Conservation (phyloP, 768 basidiomycete species). For the Imleria badia region DNA sequence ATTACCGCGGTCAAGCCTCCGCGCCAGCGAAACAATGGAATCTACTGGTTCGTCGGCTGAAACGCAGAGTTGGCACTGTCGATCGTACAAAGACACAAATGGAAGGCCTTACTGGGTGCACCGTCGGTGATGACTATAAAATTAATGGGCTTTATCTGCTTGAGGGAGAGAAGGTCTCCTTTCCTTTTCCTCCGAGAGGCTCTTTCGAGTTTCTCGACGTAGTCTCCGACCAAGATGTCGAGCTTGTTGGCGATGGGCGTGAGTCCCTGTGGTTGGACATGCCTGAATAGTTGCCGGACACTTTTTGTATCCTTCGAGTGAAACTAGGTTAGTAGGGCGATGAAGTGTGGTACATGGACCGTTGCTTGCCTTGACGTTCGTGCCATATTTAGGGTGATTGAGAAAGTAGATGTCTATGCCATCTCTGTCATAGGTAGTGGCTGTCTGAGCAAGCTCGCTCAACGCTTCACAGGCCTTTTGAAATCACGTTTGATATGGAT, state of each 20-base stretch:
- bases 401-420: conserved; percentile 67
- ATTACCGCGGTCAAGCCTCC: conserved; percentile 49
- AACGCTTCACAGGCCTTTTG: conserved; percentile 26
- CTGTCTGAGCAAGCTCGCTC: conserved; percentile 46
- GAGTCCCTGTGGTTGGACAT: conserved; percentile 42
- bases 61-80: not conserved
- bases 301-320: conserved; percentile 33
- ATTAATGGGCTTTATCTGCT: conserved; percentile 53
- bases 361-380: conserved; percentile 39
- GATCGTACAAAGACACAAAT: not conserved
- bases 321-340: not conserved
- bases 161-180: conserved; percentile 24
- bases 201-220: conserved; percentile 34
- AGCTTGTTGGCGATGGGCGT: conserved; percentile 48
- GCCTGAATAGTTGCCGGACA: conserved; percentile 44
- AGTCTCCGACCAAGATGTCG: conserved; percentile 39
- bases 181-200: conserved; percentile 27
- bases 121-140: conserved; percentile 65
- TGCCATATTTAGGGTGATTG: conserved; percentile 38
- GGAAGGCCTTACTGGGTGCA: conserved; percentile 46
- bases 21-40: conserved; percentile 47
- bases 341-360: not conserved
- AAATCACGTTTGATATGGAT: not conserved
- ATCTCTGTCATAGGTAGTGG: conserved; percentile 50
- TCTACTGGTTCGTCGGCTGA: conserved; percentile 52